Evolutionary conservation across 371 early-diverging fungal genomes (phyloP), one percentile per base, ranked within the genome.

Genomic region (Rhizomucor miehei): DNA sequence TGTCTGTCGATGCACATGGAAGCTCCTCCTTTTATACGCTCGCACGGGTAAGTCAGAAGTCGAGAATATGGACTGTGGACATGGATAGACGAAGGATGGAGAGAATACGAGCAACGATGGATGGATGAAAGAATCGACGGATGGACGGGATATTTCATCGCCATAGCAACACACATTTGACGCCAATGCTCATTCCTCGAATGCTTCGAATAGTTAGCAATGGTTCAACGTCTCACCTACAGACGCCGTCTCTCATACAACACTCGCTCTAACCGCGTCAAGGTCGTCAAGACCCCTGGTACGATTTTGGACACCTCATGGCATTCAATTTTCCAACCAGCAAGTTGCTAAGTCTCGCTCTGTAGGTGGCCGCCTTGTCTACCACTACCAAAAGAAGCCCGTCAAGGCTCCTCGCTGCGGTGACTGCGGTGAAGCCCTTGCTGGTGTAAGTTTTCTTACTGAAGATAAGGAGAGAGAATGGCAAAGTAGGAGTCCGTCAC

Each of bases 221-320:
- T 87, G 88, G 86, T 76, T 75, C 95, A 96, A 84, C 92, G 98
- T 83, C 86, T 97, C 63, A 93, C 92, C 62, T 98, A 97, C 89
- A 89, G 97, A 77, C 90, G 97, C 68, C 90, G 96, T 71, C 85
- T 93, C 66, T 95, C 97, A 64, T 98, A 97, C 93, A 96, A 97
- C 93, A 98, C 98, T 73, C 90, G 89, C 79, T 95, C 95, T 73
- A 98, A 98, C 94, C 89, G 93, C 81, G 88, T 89, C 75, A 82
- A 87, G 69, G 85, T 93, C 71, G 89, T 93, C 80, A 97, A 97
- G 93, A 97, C 98, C 64, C 98, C 98, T 61, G 97, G 92, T 87
- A 71, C 46, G 72, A 59, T 41, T 38, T 16, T 48, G 17, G 0
- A 10, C 13, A 36, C 49, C 10, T 19, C 13, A 16, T 38, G 13